These are phyloP conservation scores for Colletotrichum lindemuthianum DNA, from an alignment of 2,329 filamentous ascomycete species.

Conservation along the genomic window DNA sequence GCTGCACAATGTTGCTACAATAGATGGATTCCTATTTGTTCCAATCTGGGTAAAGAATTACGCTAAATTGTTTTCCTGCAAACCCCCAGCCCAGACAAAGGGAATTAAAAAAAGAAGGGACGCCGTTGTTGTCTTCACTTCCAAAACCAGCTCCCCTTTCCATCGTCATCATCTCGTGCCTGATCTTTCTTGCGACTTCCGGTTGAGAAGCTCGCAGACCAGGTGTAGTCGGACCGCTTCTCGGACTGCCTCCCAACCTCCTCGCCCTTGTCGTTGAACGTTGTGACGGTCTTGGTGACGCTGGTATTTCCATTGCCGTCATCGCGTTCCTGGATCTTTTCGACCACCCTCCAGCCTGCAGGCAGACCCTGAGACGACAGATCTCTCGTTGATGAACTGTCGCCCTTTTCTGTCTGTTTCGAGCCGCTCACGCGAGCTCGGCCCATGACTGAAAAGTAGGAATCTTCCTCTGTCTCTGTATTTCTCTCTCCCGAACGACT, in stretches of 20 bases:
- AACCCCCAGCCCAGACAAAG: not conserved
- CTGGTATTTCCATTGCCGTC: slow-evolving; percentile 34
- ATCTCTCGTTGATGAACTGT: slow-evolving; percentile 18
- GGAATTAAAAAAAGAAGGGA: not conserved
- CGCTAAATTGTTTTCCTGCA: no score
- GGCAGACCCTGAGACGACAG: slow-evolving; percentile 24
- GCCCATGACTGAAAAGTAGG: slow-evolving; percentile 29
- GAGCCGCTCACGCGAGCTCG: slow-evolving; percentile 24
- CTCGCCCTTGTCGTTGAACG: slow-evolving; percentile 33
- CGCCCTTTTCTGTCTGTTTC: slow-evolving; percentile 11
- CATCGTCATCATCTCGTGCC: slow-evolving; percentile 12
- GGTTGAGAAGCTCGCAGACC: slow-evolving; percentile 30
- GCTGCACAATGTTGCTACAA: no score
- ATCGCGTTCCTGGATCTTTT: slow-evolving; percentile 29
- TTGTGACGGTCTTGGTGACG: slow-evolving; percentile 33
- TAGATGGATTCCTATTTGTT: no score
- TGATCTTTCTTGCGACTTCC: slow-evolving; percentile 15
- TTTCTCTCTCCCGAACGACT: slow-evolving; percentile 4
- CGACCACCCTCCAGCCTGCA: slow-evolving; percentile 30
- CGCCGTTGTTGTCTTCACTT: slow-evolving; percentile 24
- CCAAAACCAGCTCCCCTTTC: slow-evolving; percentile 34
- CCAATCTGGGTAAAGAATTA: no score
- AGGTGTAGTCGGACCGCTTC: slow-evolving; percentile 31
- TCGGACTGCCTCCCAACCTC: slow-evolving; percentile 34
- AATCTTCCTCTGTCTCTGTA: slow-evolving; percentile 30